Base-by-base conservation (phyloP, 75 land plant species). In the Azolla pinnata region DNA sequence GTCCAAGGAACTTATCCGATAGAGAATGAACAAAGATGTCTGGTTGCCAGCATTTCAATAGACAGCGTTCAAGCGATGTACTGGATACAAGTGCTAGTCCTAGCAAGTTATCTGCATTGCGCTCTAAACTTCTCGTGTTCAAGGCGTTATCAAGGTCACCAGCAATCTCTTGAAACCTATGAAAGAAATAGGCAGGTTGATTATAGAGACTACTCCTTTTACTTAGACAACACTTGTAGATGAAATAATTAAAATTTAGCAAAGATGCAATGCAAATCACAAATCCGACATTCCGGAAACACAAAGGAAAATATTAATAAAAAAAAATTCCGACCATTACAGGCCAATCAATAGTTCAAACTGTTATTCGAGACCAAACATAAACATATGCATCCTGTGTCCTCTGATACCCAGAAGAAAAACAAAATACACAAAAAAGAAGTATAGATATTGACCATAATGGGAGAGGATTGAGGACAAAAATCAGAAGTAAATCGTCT, bases 161-260 rank as follows among this genome's bases (percentile, higher is more conserved):
- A 32, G 96, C 98, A 62, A 93, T 88, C 75, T 93, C 98, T 79
- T 93, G 98, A 75, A 93, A 88, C 65, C 98, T 92, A 73, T 56
- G 23, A 16, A 9, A 47, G 18, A 16, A 18, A 18, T 38, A 7
- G 14, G 42, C 42, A 38, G 42, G 7, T 14, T 7, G 42, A 38
- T 38, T 38, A n/a, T n/a, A n/a, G n/a, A n/a, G n/a, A n/a, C n/a
- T n/a, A 19, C 30, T 54, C 1, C n/a, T 31, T 0, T 8, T 14
- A 3, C 40, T 49, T 32, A 50, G 14, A 53, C 33, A 38, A 38
- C 14, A 14, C 42, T 8, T 38, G 42, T 8, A 8, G 7, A 38
- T 8, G 14, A 7, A 38, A 38, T 8, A 7, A 8, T 38, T 14
- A 38, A 38, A 38, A 14, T 14, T 38, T 38, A 14, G 42, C 7